Percentiles rank a stretch among this genome's conserved stretches.
Conservation (phyloP, 2,329 filamentous ascomycete genomes). For the Elsinoe australis region DNA sequence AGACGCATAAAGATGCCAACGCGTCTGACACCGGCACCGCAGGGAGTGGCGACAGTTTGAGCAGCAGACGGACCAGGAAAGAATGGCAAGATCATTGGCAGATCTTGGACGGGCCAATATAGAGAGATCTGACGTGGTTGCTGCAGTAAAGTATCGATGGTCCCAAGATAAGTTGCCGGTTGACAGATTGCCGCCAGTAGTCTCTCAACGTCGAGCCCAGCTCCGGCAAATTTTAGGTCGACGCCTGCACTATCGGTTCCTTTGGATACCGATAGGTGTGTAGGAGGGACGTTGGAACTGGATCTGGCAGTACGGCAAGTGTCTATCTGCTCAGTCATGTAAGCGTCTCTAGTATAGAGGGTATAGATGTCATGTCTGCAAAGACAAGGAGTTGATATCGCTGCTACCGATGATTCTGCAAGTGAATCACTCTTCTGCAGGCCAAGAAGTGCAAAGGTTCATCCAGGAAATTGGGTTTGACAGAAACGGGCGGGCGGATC, state of each 20-base stretch:
- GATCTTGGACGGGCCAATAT: conserved; percentile 6
- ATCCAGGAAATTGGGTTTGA: not conserved
- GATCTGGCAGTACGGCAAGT: too few species aligned
- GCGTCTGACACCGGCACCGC: conserved; percentile 13
- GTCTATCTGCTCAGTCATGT: too few species aligned
- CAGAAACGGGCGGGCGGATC: not conserved
- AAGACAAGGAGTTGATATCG: not conserved
- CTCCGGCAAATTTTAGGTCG: not conserved
- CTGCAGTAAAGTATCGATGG: conserved; percentile 8
- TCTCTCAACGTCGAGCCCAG: conserved; percentile 14
- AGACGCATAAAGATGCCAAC: not conserved
- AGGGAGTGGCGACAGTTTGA: not conserved
- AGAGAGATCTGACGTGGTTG: conserved; percentile 6
- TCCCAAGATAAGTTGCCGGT: conserved; percentile 5
- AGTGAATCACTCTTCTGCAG: not conserved
- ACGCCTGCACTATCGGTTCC: not conserved
- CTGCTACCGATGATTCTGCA: too few species aligned
- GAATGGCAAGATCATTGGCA: not conserved
- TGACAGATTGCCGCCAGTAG: conserved; percentile 16
- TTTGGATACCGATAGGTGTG: conserved; percentile 1
- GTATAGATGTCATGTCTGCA: too few species aligned
- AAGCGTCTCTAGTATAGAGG: too few species aligned
- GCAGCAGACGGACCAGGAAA: not conserved
- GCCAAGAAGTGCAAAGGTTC: not conserved
- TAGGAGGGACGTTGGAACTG: too few species aligned